phyloP scores from a whole-genome alignment of 176 grass and related monocot genomes.

The Aegilops bicornis region DNA sequence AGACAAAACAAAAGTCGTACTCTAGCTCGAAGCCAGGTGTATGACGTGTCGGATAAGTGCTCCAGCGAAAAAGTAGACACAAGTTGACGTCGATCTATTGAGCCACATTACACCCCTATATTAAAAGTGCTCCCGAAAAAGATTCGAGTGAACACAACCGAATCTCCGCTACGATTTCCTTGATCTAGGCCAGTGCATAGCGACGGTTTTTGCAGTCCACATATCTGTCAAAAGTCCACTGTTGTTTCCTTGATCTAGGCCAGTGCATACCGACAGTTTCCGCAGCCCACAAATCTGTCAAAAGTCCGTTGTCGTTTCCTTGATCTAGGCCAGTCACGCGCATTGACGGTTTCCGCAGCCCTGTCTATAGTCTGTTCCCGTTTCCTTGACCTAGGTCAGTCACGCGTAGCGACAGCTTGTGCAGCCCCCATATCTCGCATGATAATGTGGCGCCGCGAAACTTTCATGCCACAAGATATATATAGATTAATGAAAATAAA shows the following conservation, averaged over 20 bases:
- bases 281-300: background rate
- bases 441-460: fast-evolving
- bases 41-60: background rate
- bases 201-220: background rate
- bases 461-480: background rate
- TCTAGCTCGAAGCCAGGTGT: background rate
- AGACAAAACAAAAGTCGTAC: background rate
- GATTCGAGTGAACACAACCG: background rate
- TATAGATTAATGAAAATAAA: background rate
- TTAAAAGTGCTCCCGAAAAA: background rate
- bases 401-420: background rate
- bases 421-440: background rate
- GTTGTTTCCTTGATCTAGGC: background rate
- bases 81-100: background rate
- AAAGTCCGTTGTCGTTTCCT: fast-evolving
- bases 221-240: background rate
- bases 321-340: background rate
- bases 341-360: background rate
- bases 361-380: background rate
- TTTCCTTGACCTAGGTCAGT: background rate
- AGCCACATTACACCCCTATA: background rate
- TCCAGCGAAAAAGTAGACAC: too few relatives aligned
- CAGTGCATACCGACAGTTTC: background rate
- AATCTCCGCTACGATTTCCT: too few relatives aligned
- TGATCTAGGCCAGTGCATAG: background rate